phyloP scores from a whole-genome alignment of 805 yeast species.

The Suhomyces emberorum region DNA sequence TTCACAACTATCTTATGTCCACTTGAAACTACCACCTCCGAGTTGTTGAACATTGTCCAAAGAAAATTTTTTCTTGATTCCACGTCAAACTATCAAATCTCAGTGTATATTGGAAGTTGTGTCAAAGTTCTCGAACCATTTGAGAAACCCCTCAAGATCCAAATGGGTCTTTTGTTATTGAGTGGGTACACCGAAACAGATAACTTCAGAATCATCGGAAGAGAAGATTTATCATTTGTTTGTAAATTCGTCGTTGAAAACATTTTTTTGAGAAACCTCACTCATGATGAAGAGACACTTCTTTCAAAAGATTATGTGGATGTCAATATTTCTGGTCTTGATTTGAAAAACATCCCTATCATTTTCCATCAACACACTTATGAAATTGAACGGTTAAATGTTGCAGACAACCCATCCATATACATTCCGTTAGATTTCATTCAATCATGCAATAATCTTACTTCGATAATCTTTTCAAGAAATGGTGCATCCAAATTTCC shows the following conservation, averaged over 20 bases:
- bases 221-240: conserved; percentile 78
- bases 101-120: conserved; percentile 71
- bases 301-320: conserved; percentile 64
- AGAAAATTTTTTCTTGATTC: conserved; percentile 73
- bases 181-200: conserved; percentile 83
- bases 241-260: conserved; percentile 76
- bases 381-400: conserved; percentile 77
- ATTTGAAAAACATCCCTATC: conserved; percentile 81
- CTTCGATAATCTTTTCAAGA: conserved; percentile 62
- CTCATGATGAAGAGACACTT: conserved; percentile 67
- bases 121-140: conserved; percentile 68
- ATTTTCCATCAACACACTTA: conserved; percentile 75
- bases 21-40: conserved; percentile 71
- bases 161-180: conserved; percentile 63
- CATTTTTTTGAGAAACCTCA: conserved; percentile 55
- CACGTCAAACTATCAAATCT: conserved; percentile 70
- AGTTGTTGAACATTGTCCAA: conserved; percentile 65
- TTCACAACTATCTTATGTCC: conserved; percentile 82
- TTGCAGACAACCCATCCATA: conserved; percentile 83
- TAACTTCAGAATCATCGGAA: conserved; percentile 70
- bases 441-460: conserved; percentile 73
- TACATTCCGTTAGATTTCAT: conserved; percentile 81
- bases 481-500: conserved; percentile 79
- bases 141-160: conserved; percentile 77
- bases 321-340: conserved; percentile 69